Conservation (phyloP, 345 rosid genomes). For the Nasturtium officinale region DNA sequence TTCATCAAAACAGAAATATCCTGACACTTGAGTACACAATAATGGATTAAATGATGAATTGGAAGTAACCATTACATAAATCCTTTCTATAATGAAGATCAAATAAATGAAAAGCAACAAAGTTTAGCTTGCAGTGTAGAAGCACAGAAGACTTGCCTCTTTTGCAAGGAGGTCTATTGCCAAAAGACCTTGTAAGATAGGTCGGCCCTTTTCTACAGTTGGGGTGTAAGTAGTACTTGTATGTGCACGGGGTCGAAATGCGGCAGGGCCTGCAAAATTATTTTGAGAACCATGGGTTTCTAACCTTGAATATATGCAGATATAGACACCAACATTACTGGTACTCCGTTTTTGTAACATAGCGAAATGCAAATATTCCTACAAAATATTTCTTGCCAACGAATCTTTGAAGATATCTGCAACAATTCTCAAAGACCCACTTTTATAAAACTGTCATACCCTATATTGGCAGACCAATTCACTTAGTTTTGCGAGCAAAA, state of each 20-base stretch:
- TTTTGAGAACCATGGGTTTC: slow-evolving; percentile 23
- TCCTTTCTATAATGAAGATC: slow-evolving; percentile 1
- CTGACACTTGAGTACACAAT: slow-evolving; percentile 2
- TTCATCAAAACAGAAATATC: slow-evolving; percentile 27
- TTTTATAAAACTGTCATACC: slow-evolving; percentile 23
- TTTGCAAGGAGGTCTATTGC: slow-evolving; percentile 94
- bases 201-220: slow-evolving; percentile 91
- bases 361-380: slow-evolving; percentile 8
- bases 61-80: slow-evolving; percentile 8
- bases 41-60: slow-evolving; percentile 9
- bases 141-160: slow-evolving; percentile 67
- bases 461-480: slow-evolving; percentile 13
- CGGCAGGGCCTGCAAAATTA: slow-evolving; percentile 83
- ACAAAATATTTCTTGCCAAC: slow-evolving; percentile 15
- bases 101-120: slow-evolving; percentile 20
- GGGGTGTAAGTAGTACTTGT: slow-evolving; percentile 61
- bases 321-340: slow-evolving; percentile 8
- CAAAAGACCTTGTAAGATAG: slow-evolving; percentile 94
- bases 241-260: slow-evolving; percentile 92
- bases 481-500: slow-evolving; percentile 24
- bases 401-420: slow-evolving; percentile 22
- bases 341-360: slow-evolving; percentile 11
- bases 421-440: slow-evolving; percentile 19
- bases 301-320: slow-evolving; percentile 22
- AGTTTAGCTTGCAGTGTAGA: slow-evolving; percentile 26